Conservation (phyloP, 75 land plant species). For the Picea glauca region DNA sequence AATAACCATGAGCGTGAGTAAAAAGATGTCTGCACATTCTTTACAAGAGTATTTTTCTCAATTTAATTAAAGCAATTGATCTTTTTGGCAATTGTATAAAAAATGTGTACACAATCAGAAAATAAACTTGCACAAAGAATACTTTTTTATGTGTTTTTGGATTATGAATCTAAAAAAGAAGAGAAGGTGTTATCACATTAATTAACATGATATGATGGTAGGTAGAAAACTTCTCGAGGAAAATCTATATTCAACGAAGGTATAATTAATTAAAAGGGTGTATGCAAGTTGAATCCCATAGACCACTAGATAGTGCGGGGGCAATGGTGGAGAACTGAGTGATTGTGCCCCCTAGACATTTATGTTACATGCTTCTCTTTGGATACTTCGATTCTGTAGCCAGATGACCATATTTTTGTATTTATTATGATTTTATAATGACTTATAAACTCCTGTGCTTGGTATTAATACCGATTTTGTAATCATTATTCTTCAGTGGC, state of each 20-base stretch:
- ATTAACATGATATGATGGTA: background rate
- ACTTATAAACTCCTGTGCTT: no score
- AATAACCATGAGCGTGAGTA: background rate
- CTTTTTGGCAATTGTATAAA: background rate
- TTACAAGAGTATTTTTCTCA: background rate
- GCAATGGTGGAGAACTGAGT: no score
- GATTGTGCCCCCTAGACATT: no score
- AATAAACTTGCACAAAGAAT: background rate
- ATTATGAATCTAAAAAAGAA: background rate
- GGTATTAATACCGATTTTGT: no score
- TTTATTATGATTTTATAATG: no score
- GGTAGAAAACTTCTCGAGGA: background rate
- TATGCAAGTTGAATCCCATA: background rate
- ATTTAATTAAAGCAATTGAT: background rate
- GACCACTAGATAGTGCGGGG: no score
- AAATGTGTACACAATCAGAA: background rate
- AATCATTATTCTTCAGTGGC: no score
- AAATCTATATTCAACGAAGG: no score
- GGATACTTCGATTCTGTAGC: no score
- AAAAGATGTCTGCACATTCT: background rate
- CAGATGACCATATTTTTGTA: no score
- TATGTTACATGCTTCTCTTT: no score
- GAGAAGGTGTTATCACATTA: background rate
- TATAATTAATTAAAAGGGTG: background rate
- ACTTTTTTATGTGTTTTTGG: background rate